Conservation (phyloP, 257 asterid species). For the Primulina huaijiensis region DNA sequence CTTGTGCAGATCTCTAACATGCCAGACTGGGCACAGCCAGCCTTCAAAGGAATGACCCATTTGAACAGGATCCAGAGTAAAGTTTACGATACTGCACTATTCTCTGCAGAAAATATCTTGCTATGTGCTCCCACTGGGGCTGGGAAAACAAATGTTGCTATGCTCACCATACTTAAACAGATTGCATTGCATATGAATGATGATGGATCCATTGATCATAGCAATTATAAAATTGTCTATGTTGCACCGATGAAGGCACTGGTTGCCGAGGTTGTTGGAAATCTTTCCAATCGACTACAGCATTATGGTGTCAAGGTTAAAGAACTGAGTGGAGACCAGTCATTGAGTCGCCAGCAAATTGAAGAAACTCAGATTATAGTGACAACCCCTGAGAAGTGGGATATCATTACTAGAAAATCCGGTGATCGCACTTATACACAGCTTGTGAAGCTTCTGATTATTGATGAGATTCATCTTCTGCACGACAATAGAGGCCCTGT, state of each 20-base stretch:
- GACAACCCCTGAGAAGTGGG: slow-evolving; percentile 13
- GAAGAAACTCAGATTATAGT: slow-evolving; percentile 20
- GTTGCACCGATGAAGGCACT: slow-evolving; percentile 19
- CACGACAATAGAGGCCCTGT: slow-evolving; percentile 18
- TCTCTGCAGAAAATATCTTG: slow-evolving; percentile 10
- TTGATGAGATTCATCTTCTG: slow-evolving; percentile 15
- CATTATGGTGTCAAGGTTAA: slow-evolving; percentile 14
- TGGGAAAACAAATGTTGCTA: slow-evolving; percentile 15
- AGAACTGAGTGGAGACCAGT: slow-evolving; percentile 17
- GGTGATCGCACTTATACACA: slow-evolving; percentile 11
- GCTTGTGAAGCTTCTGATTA: too few relatives aligned
- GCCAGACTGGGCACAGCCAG: slow-evolving; percentile 20
- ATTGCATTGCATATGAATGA: too few relatives aligned
- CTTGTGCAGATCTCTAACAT: slow-evolving; percentile 3
- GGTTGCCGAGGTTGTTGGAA: slow-evolving; percentile 17
- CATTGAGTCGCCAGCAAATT: slow-evolving; percentile 16
- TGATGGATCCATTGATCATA: too few relatives aligned
- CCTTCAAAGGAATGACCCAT: slow-evolving; percentile 7
- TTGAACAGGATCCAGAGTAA: slow-evolving; percentile 1
- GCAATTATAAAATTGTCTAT: too few relatives aligned
- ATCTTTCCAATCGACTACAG: slow-evolving; percentile 12
- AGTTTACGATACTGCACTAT: not conserved
- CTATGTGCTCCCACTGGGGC: slow-evolving; percentile 19
- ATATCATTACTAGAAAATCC: slow-evolving; percentile 8
- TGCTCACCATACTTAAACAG: slow-evolving; percentile 17